Percentiles rank a stretch among this genome's conserved stretches.
Conservation (phyloP, 257 asterid species). For the Nicotiana obtusifolia region DNA sequence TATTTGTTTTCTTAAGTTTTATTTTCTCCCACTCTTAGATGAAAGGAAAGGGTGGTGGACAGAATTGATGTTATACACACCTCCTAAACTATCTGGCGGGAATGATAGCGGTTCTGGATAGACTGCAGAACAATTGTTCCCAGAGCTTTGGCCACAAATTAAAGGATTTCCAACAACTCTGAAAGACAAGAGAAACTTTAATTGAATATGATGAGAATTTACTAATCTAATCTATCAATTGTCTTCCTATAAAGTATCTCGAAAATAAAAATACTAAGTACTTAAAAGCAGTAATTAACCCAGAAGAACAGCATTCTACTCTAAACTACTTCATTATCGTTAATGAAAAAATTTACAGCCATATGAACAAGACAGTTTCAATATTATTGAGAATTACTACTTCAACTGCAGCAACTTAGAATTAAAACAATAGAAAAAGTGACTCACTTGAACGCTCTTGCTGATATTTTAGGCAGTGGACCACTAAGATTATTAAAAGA, state of each 20-base stretch:
- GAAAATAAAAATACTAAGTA: not conserved
- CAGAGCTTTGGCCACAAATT: constrained; percentile 62
- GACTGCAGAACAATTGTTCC: constrained; percentile 64
- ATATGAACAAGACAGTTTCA: not conserved
- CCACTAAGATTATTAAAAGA: constrained; percentile 50
- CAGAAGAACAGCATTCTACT: not conserved
- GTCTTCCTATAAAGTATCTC: not conserved
- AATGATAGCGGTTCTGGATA: constrained; percentile 81
- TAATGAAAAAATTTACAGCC: not conserved
- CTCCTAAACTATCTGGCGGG: constrained; percentile 57
- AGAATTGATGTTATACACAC: constrained; percentile 22
- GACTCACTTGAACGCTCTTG: constrained; percentile 70
- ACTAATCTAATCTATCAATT: not conserved
- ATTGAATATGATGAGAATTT: not conserved
- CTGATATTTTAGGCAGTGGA: constrained; percentile 31
- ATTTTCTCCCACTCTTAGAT: not conserved
- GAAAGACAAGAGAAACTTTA: constrained; percentile 23
- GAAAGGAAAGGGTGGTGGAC: not conserved
- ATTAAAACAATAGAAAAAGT: not conserved
- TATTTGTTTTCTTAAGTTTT: not conserved
- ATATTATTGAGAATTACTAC: not conserved
- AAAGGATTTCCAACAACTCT: constrained; percentile 83
- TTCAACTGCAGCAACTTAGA: not conserved
- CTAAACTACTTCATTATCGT: not conserved
- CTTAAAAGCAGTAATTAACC: not conserved